Percentiles rank a stretch among this genome's conserved stretches.
phyloP scores from a whole-genome alignment of 441 rosid genomes.

The Pelargonium citronellum region DNA sequence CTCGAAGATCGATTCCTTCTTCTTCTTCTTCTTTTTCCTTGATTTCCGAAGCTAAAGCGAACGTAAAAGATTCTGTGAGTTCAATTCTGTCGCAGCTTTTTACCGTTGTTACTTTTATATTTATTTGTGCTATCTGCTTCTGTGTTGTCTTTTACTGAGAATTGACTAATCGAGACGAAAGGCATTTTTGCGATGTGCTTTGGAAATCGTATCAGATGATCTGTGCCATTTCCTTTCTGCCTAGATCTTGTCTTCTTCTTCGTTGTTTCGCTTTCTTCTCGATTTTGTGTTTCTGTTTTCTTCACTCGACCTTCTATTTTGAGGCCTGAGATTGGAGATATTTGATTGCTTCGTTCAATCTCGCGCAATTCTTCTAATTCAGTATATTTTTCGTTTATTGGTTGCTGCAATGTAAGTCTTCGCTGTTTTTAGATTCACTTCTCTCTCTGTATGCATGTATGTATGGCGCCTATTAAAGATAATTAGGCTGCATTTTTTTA shows the following conservation, averaged over 20 bases:
- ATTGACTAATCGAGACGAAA: slow-evolving; percentile 1
- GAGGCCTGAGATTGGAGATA: no score
- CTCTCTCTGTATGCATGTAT: not conserved
- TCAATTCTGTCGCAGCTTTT: slow-evolving; percentile 6
- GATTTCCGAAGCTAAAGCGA: not conserved
- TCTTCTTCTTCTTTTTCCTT: slow-evolving; percentile 2
- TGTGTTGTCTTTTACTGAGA: slow-evolving; percentile 1
- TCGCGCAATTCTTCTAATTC: no score
- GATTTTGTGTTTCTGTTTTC: not conserved
- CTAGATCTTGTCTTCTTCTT: not conserved
- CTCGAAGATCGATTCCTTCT: not conserved
- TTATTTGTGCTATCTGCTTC: not conserved
- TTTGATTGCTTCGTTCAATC: no score
- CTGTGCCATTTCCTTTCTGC: not conserved
- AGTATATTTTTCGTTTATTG: no score
- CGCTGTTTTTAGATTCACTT: no score
- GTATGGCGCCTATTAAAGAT: not conserved
- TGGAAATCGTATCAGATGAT: slow-evolving; percentile 1
- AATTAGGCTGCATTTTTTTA: not conserved
- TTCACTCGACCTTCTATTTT: not conserved
- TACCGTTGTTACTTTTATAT: not conserved
- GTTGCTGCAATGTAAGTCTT: no score
- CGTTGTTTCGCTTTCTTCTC: not conserved
- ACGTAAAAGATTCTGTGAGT: not conserved
- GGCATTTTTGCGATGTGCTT: not conserved